Evolutionary conservation across 495 filamentous ascomycete genomes (phyloP).

Genomic region (Corynascus novoguineensis): DNA sequence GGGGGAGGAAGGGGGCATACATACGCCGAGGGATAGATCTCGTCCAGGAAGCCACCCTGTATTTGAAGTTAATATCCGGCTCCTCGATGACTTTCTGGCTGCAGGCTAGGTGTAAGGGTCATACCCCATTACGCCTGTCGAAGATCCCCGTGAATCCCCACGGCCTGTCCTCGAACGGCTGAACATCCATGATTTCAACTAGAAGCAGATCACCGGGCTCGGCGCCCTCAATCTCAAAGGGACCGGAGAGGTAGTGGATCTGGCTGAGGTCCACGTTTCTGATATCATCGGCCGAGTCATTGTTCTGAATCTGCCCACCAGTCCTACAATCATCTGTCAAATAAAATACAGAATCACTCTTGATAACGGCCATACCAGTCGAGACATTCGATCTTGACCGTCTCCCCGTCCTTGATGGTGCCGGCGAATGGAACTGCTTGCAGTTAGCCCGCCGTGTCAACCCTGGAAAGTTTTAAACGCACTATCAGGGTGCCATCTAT

Average conservation of each 20-base stretch:
- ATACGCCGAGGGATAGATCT: slow-evolving; percentile 77
- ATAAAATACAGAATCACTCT: neutral
- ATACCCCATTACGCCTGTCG: slow-evolving; percentile 64
- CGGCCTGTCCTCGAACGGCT: slow-evolving; percentile 78
- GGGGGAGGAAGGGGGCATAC: slow-evolving; percentile 14
- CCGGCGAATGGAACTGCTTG: slow-evolving; percentile 64
- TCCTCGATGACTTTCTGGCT: neutral
- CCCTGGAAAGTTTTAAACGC: slow-evolving; percentile 20
- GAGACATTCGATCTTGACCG: slow-evolving; percentile 92
- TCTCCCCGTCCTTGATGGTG: slow-evolving; percentile 77
- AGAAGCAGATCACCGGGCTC: slow-evolving; percentile 81
- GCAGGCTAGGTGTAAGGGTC: neutral
- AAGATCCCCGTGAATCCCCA: slow-evolving; percentile 95
- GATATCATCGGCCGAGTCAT: slow-evolving; percentile 85
- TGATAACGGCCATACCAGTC: slow-evolving; percentile 53
- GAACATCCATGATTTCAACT: slow-evolving; percentile 94
- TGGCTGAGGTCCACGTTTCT: slow-evolving; percentile 77
- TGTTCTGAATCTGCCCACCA: slow-evolving; percentile 83
- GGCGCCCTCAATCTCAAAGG: slow-evolving; percentile 83
- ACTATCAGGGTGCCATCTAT: slow-evolving; percentile 94
- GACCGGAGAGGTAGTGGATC: slow-evolving; percentile 84
- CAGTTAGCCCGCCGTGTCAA: neutral
- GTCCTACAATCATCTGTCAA: slow-evolving; percentile 40
- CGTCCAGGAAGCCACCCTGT: slow-evolving; percentile 80
- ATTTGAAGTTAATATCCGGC: neutral